Conservation (phyloP, 2,329 filamentous ascomycete genomes). For the Waltergamsia citrina region DNA sequence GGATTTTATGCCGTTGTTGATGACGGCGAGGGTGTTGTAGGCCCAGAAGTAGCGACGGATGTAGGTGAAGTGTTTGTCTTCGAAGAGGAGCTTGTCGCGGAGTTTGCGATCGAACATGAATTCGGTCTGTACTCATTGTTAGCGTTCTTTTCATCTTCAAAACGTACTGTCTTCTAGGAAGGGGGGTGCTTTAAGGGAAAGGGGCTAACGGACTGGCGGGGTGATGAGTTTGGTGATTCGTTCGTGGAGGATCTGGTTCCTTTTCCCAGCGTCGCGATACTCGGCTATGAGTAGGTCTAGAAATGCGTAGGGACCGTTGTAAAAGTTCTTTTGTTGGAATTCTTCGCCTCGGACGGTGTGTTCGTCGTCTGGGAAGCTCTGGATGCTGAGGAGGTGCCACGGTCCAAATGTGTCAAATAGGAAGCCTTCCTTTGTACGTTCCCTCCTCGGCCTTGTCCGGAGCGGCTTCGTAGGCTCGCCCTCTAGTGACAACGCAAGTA, state of each 20-base stretch:
- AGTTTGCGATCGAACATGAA: conserved; percentile 50
- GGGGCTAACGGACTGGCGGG: conserved; percentile 30
- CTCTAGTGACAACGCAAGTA: conserved; percentile 47
- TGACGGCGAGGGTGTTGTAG: conserved; percentile 49
- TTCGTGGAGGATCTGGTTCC: conserved; percentile 47
- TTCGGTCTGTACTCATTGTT: conserved; percentile 21
- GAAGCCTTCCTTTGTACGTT: conserved; percentile 37
- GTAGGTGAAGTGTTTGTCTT: conserved; percentile 51
- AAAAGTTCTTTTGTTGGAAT: conserved; percentile 39
- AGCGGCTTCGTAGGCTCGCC: conserved; percentile 40
- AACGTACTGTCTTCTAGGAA: too few species aligned
- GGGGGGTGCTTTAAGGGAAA: background rate
- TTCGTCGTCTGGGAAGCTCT: conserved; percentile 50
- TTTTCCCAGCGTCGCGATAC: conserved; percentile 49
- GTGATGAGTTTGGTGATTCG: conserved; percentile 49
- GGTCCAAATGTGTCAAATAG: conserved; percentile 50
- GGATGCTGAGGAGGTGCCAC: conserved; percentile 50
- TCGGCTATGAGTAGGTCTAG: conserved; percentile 48
- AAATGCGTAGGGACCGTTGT: conserved; percentile 54
- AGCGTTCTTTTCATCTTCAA: background rate
- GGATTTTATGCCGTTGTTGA: conserved; percentile 49
- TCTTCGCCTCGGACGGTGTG: conserved; percentile 46
- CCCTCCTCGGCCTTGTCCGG: conserved; percentile 36
- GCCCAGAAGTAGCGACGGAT: conserved; percentile 55
- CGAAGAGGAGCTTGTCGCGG: conserved; percentile 49